Conservation (phyloP, 2,329 filamentous ascomycete genomes). For the Parascedosporium putredinis region DNA sequence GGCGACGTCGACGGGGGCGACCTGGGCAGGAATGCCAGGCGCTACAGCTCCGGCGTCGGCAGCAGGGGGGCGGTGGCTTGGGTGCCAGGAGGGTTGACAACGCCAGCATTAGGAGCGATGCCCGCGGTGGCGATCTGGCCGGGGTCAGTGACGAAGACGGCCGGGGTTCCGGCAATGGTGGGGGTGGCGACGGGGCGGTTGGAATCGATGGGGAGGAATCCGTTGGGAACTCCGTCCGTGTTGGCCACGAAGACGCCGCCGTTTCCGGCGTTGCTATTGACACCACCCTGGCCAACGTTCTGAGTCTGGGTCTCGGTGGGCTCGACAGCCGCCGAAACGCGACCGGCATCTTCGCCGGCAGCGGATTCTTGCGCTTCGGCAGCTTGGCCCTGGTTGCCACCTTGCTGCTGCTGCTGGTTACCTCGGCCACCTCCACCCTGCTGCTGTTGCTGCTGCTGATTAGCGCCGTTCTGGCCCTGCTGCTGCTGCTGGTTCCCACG, state of each 20-base stretch:
- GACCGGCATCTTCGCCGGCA: background rate
- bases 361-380: background rate
- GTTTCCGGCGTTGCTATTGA: background rate
- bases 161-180: background rate
- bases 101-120: background rate
- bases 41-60: background rate
- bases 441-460: too few species aligned
- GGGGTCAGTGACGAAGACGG: background rate
- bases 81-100: constrained; percentile 1
- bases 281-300: background rate
- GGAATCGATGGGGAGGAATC: background rate
- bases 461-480: too few species aligned
- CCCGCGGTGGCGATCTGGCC: background rate
- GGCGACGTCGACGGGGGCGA: background rate
- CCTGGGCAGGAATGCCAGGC: background rate
- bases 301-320: background rate
- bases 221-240: background rate
- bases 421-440: too few species aligned
- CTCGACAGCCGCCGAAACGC: background rate
- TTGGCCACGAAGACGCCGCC: too few species aligned
- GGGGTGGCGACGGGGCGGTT: background rate
- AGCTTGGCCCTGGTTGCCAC: background rate
- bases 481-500: background rate
- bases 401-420: too few species aligned
- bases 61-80: background rate